Base-by-base conservation (phyloP, 176 grass and related monocot genomes). In the Tuctoria greenei region DNA sequence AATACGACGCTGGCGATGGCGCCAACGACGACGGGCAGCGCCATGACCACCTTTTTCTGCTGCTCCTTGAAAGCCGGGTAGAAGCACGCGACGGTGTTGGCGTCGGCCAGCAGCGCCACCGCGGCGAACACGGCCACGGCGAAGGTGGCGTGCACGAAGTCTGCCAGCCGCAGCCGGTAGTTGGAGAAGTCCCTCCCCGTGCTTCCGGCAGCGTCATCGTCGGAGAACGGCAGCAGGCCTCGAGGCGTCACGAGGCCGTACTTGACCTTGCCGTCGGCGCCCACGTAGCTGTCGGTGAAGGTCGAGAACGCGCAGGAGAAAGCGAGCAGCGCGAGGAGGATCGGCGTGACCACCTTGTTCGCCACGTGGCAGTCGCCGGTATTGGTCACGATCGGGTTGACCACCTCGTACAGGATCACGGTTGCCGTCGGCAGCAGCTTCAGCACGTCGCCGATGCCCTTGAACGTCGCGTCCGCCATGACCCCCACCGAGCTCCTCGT, bases 251-350 rank as follows among this genome's bases (percentile, higher is more conserved):
- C 86, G 14, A 95, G 9, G 31, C 92, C 88, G 34, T 91, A 95
- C 76, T 78, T 86, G 6, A 86, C 51, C 67, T 89, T 95, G 66
- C 88, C 88, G 54, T 91, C 83, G 38, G 78, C 77, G 63, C 78
- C 82, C 10, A 79, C 10, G 72, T 86, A 91, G 81, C 92, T 95
- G 72, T 95, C 88, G 4, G 86, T 95, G 80, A 95, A 95, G 83
- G 67, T 24, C 9, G 92, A 83, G 82, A 95, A 84, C 39, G 66
- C 88, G 49, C 91, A 93, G 49, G 69, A 83, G 58, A 93, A 60
- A 42, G 69, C 68, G 51, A 60, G 79, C 25, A 83, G 26, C 5
- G 28, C 71, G 18, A 95, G 80, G 43, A 95, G 62, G 6, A 69
- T 16, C 67, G 79, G 71, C 7, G 85, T 82, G n/a, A 86, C 26